A percentile compares a stretch with the other conserved stretches of the same genome.
These are phyloP conservation scores for Pseudonitzschia multiseries DNA, from an alignment of 108 stramenopile genomes.

Conservation along the genomic window DNA sequence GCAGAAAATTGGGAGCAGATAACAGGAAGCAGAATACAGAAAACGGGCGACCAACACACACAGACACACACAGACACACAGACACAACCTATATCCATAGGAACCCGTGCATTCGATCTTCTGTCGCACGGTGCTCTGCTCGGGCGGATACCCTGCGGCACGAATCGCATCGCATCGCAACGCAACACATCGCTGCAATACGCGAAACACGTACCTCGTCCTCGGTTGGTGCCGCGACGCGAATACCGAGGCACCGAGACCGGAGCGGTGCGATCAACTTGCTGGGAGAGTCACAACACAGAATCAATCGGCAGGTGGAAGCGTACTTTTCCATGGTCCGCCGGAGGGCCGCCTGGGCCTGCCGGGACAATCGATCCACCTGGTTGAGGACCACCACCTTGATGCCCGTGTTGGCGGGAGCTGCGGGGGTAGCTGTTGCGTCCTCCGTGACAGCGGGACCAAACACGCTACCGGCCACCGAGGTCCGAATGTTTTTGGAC, in stretches of 20 bases:
- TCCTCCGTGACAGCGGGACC: not conserved
- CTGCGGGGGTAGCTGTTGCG: not conserved
- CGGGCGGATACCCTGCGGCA: too few species aligned
- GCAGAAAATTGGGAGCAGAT: too few species aligned
- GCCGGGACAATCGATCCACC: conserved; percentile 89
- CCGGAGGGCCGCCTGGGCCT: conserved; percentile 93
- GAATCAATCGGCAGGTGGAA: conserved; percentile 90
- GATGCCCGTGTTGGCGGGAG: conserved; percentile 47
- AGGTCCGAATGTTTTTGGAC: conserved; percentile 60
- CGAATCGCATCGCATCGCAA: not conserved
- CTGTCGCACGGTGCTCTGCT: too few species aligned
- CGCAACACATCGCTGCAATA: too few species aligned
- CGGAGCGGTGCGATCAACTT: conserved; percentile 96
- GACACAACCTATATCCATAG: too few species aligned
- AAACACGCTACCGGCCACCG: conserved; percentile 23
- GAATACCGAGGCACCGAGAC: conserved; percentile 92
- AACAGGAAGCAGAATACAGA: too few species aligned
- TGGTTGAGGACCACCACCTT: conserved; percentile 94
- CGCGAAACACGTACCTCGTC: conserved; percentile 60
- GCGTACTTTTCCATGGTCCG: conserved; percentile 99
- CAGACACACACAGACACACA: too few species aligned
- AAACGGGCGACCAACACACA: too few species aligned
- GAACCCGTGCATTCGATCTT: too few species aligned
- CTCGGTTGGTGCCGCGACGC: conserved; percentile 85
- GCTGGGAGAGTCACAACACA: conserved; percentile 85